A percentile compares a stretch with the other conserved stretches of the same genome.
Conservation (phyloP, 805 yeast species). For the Nakazawaea ishiwadae region DNA sequence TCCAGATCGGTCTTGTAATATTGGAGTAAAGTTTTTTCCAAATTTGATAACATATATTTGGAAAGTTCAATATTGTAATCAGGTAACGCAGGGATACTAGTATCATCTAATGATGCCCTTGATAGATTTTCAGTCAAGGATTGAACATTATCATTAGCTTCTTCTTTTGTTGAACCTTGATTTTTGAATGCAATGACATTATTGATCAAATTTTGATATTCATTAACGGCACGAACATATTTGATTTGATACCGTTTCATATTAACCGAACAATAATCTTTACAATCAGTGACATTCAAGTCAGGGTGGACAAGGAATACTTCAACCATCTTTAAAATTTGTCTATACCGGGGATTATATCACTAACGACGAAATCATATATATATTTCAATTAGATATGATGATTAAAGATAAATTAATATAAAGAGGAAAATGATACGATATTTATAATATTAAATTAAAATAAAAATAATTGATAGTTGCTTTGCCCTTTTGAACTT, state of each 20-base stretch:
- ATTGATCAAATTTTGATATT: slow-evolving; percentile 3
- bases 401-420: neutral
- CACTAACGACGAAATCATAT: slow-evolving; percentile 6
- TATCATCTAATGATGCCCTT: neutral
- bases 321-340: slow-evolving; percentile 8
- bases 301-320: slow-evolving; percentile 11
- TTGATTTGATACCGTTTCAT: slow-evolving; percentile 1
- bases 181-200: neutral
- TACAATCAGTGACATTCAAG: slow-evolving; percentile 8
- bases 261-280: neutral
- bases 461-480: neutral
- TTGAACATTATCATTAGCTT: too few species aligned
- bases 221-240: slow-evolving; percentile 2
- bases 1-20: slow-evolving; percentile 8
- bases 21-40: slow-evolving; percentile 4
- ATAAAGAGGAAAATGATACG: neutral
- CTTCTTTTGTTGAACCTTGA: too few species aligned
- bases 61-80: slow-evolving; percentile 1
- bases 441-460: neutral
- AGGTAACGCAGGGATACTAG: neutral
- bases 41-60: neutral
- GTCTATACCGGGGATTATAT: neutral
- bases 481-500: too few species aligned
- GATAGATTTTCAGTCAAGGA: slow-evolving; percentile 1
- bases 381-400: neutral